Percentiles rank a stretch among this genome's conserved stretches.
Evolutionary conservation across 2,329 filamentous ascomycete species (phyloP).

Genomic region (Tolypocladium cylindrosporum): DNA sequence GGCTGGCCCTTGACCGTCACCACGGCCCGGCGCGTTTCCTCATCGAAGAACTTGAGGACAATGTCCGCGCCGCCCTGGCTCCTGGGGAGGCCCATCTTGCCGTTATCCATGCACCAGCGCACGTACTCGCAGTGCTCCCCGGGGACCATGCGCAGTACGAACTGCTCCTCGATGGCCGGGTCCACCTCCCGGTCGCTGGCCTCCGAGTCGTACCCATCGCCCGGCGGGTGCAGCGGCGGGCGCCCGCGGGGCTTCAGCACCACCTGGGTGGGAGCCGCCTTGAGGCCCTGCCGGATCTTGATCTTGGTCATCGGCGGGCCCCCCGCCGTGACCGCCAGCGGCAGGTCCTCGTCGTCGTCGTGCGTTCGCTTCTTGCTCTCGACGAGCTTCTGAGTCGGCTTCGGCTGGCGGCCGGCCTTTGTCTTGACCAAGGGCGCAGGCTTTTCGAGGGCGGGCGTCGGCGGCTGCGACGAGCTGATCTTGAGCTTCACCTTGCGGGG

Average conservation of each 20-base stretch:
- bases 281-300: constrained; percentile 35
- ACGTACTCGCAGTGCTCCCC: constrained; percentile 82
- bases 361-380: constrained; percentile 53
- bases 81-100: constrained; percentile 59
- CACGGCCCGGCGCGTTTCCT: constrained; percentile 62
- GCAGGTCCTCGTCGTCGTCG: constrained; percentile 41
- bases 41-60: constrained; percentile 67
- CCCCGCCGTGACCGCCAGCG: constrained; percentile 14
- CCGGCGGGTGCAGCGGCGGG: constrained; percentile 57
- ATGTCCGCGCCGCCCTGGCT: constrained; percentile 65
- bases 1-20: constrained; percentile 58
- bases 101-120: constrained; percentile 62
- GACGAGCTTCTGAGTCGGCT: constrained; percentile 46
- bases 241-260: constrained; percentile 56
- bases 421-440: constrained; percentile 29
- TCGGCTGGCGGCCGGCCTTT: constrained; percentile 49
- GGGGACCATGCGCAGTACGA: constrained; percentile 79
- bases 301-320: constrained; percentile 33
- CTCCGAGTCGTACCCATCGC: constrained; percentile 94
- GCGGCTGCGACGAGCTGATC: constrained; percentile 26
- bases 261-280: constrained; percentile 25
- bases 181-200: constrained; percentile 83
- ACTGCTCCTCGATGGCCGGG: constrained; percentile 80
- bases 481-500: constrained; percentile 32
- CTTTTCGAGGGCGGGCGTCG: constrained; percentile 21